These are phyloP conservation scores for Uronychia setigera DNA, from an alignment of 73 alveolate genomes.

Conservation along the genomic window DNA sequence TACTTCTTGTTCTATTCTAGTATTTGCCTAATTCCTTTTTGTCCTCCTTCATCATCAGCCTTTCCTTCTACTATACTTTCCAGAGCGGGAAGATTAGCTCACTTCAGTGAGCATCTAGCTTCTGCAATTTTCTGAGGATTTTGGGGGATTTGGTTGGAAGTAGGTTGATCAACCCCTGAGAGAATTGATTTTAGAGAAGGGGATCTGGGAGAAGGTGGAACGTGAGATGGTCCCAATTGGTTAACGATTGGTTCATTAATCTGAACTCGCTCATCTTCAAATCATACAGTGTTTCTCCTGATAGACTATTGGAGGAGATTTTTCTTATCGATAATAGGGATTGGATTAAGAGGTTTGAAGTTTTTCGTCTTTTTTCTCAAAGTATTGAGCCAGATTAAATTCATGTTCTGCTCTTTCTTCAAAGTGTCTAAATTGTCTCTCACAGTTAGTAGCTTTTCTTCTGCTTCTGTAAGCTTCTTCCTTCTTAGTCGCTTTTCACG, in stretches of 20 bases:
- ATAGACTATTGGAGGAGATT: not conserved
- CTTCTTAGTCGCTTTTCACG: not conserved
- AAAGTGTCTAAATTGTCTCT: not conserved
- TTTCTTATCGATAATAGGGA: not conserved
- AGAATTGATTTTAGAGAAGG: not conserved
- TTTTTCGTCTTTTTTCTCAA: not conserved
- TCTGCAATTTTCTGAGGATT: too few species aligned
- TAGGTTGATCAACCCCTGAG: not conserved
- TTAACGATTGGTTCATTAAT: not conserved
- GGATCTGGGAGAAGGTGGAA: not conserved
- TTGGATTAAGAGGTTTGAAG: not conserved
- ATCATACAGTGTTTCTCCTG: not conserved
- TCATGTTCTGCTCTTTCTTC: not conserved
- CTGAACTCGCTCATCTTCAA: not conserved
- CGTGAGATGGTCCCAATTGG: too few species aligned
- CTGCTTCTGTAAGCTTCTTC: not conserved
- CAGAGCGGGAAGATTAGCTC: too few species aligned
- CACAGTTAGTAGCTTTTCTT: not conserved
- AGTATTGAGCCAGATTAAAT: not conserved
- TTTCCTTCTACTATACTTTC: not conserved
- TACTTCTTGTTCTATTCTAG: not conserved
- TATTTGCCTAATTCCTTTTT: not conserved
- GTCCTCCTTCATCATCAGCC: not conserved
- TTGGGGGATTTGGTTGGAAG: too few species aligned
- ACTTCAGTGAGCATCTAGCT: too few species aligned